Percentiles rank a stretch among this genome's conserved stretches.
Evolutionary conservation across 2,329 filamentous ascomycete species (phyloP).

Genomic region (Drechslera avenae): DNA sequence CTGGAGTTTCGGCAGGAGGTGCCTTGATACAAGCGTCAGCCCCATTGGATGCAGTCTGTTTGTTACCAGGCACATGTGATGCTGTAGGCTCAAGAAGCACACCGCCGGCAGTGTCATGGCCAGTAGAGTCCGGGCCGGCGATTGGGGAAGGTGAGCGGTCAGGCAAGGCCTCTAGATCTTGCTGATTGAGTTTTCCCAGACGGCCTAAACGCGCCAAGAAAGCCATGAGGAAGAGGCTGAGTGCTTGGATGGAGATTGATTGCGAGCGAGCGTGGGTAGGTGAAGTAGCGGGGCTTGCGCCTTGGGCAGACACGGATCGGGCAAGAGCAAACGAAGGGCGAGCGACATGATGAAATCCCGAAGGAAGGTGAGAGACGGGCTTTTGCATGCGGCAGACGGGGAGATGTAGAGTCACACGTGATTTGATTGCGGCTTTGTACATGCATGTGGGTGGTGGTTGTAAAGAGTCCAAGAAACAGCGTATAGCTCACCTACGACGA

Average conservation of each 20-base stretch:
- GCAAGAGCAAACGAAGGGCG: conserved; percentile 17
- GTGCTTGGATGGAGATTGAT: not conserved
- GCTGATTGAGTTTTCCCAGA: conserved; percentile 24
- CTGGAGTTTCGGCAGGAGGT: conserved; percentile 11
- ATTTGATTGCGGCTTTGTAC: not conserved
- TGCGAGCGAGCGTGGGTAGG: not conserved
- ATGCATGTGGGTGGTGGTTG: not conserved
- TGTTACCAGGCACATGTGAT: conserved; percentile 3
- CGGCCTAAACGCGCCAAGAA: conserved; percentile 30
- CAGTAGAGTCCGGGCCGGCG: conserved; percentile 5
- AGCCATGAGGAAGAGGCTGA: conserved; percentile 25
- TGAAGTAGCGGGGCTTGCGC: not conserved
- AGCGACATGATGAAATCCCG: not conserved
- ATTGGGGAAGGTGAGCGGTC: conserved; percentile 13
- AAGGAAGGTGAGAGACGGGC: not conserved
- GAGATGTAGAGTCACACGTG: not conserved
- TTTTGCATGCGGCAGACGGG: not conserved
- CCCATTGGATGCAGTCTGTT: conserved; percentile 9
- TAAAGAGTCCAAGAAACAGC: too few relatives aligned
- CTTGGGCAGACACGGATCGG: conserved; percentile 5
- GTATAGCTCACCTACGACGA: too few relatives aligned
- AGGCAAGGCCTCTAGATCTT: conserved; percentile 36
- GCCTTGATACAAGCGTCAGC: not conserved
- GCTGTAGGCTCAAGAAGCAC: conserved; percentile 20
- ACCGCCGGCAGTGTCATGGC: conserved; percentile 29